Conservation (phyloP, 2,329 filamentous ascomycete species). For the Elsinoe ampelina region DNA sequence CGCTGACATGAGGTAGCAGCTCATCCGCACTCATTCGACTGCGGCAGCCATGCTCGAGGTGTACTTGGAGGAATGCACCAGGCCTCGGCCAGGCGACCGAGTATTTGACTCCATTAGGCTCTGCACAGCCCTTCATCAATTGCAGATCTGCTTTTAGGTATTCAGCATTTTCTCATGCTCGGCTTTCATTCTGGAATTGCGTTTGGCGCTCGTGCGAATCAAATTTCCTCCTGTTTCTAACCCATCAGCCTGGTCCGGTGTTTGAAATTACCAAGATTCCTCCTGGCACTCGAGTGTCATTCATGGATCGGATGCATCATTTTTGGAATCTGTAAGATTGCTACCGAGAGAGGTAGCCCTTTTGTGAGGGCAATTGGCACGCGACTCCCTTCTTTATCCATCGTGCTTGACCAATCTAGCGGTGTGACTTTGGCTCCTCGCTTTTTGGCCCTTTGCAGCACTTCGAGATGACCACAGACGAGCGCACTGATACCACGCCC, state of each 20-base stretch:
- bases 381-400: not conserved
- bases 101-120: not conserved
- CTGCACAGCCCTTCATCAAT: not conserved
- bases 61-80: too few species aligned
- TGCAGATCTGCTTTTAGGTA: not conserved
- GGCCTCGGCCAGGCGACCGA: not conserved
- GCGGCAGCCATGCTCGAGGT: too few species aligned
- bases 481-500: not conserved
- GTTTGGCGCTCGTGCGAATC: constrained; percentile 2
- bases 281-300: not conserved
- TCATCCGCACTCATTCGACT: not conserved
- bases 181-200: constrained; percentile 3
- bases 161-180: not conserved
- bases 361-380: not conserved
- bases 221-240: not conserved
- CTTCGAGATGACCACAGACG: not conserved
- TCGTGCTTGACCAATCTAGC: not conserved
- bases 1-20: not conserved
- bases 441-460: not conserved
- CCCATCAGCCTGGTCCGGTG: not conserved
- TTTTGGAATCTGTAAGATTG: not conserved
- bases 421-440: not conserved
- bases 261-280: constrained; percentile 13
- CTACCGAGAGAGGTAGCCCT: not conserved
- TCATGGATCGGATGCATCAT: not conserved